phyloP scores from a whole-genome alignment of 306 rosid species.

The Fragaria iinumae region DNA sequence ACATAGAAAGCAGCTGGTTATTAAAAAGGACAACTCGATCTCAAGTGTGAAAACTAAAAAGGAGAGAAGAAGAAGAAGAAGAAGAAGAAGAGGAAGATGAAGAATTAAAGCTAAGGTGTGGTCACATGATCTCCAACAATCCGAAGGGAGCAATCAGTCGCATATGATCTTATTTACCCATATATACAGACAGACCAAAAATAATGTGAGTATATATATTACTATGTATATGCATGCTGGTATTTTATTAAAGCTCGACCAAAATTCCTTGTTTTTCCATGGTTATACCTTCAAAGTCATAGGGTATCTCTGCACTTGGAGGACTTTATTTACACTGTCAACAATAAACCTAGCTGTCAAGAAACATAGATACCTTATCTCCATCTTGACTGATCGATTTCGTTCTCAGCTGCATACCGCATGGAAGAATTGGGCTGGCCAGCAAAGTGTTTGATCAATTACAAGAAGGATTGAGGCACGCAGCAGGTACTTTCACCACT shows the following conservation, averaged over 20 bases:
- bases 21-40: conserved; percentile 27
- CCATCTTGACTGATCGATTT: not conserved
- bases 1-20: not conserved
- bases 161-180: conserved; percentile 49
- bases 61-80: conserved; percentile 11
- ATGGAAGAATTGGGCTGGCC: not conserved
- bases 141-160: conserved; percentile 39
- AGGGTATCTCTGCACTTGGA: not conserved
- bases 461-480: not conserved
- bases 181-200: conserved; percentile 30
- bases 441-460: not conserved
- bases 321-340: not conserved
- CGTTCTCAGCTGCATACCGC: not conserved
- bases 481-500: not conserved
- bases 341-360: not conserved
- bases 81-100: not conserved
- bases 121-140: conserved; percentile 62
- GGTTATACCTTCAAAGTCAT: conserved; percentile 7
- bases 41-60: conserved; percentile 41
- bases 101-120: not conserved
- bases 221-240: not conserved
- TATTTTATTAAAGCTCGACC: not conserved
- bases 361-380: not conserved
- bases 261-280: not conserved
- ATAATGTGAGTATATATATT: conserved; percentile 33